A percentile compares a stretch with the other conserved stretches of the same genome.
These are phyloP conservation scores for Pleurotus giganteus DNA, from an alignment of 768 basidiomycete species.

Conservation along the genomic window DNA sequence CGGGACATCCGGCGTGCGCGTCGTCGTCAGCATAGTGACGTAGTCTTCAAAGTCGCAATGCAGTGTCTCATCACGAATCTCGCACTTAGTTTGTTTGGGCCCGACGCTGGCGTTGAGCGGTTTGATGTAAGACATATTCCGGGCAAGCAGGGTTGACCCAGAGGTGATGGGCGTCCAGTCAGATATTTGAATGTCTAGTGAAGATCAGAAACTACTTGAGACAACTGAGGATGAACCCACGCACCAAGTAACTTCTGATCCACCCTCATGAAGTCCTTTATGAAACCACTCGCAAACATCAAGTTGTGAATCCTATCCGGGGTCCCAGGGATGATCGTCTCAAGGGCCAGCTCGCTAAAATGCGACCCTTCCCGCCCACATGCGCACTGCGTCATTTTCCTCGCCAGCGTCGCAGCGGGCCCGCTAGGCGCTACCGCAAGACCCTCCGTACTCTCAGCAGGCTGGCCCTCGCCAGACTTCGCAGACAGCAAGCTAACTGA, in stretches of 20 bases:
- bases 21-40: slow-evolving; percentile 82
- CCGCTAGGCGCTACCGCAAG: slow-evolving; percentile 7
- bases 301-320: slow-evolving; percentile 96
- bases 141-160: slow-evolving; percentile 66
- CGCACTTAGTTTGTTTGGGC: slow-evolving; percentile 94
- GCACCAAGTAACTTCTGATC: slow-evolving; percentile 86
- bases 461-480: slow-evolving; percentile 18
- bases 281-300: slow-evolving; percentile 94
- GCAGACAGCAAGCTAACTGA: slow-evolving; percentile 28
- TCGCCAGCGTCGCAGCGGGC: slow-evolving; percentile 18
- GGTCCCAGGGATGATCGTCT: slow-evolving; percentile 79
- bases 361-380: slow-evolving; percentile 74
- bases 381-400: slow-evolving; percentile 67
- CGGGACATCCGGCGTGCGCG: slow-evolving; percentile 91
- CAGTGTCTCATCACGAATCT: slow-evolving; percentile 83
- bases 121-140: slow-evolving; percentile 97
- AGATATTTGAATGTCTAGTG: slow-evolving; percentile 86
- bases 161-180: slow-evolving; percentile 81
- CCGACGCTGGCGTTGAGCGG: slow-evolving; percentile 86
- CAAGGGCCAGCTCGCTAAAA: slow-evolving; percentile 71
- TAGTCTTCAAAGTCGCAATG: slow-evolving; percentile 83
- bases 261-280: slow-evolving; percentile 90
- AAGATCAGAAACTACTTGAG: background rate
- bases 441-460: slow-evolving; percentile 7
- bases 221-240: slow-evolving; percentile 21